Base-by-base conservation (phyloP, 306 rosid species). In the Fragaria ananassa region DNA sequence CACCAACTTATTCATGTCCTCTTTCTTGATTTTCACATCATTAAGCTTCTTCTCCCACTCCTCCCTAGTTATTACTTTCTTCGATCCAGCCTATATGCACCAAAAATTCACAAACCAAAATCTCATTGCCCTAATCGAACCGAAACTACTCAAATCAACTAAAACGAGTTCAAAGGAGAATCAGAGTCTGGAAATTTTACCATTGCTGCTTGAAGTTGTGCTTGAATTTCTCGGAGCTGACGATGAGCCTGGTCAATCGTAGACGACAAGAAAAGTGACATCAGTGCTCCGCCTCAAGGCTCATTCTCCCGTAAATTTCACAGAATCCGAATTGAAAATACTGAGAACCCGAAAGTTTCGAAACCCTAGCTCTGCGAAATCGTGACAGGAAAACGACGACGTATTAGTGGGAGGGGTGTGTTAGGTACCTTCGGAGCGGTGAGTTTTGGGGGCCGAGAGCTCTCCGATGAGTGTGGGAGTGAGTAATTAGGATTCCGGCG, bases 31-130 rank as follows among this genome's bases (percentile, higher is more conserved):
- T 79, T 87, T 95, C 68, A 92, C 93, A 74, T 91, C 93, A 69
- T 80, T 87, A 53, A 92, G 98, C 89, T 92, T 95, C 82, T 86
- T 95, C 88, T 92, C 97, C 99, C 99, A 95, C 80, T 89, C 97
- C 53, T 85, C 92, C 73, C 91, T 89, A 4, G 96, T 88, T 60
- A 92, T 89, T 56, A 95, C 83, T 70, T 88, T 95, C 93, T 92
- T 92, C 27, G 96, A 91, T 7, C 84, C 78, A 65, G 96, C 96
- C 97, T 95, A 79, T 95, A 78, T 10, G 74, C 29, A 68, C 57
- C 34, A 64, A 27, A 54, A 37, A 60, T 41, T 53, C 46, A 35
- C 3, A n/a, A 8, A 68, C 27, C 46, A 31, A 27, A 27, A 39
- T 39, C 42, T 39, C 42, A 6, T 39, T 5, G 42, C 46, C 21